A percentile compares a stretch with the other conserved stretches of the same genome.
Evolutionary conservation across 495 filamentous ascomycete genomes (phyloP).

Genomic region (Xylona heveae): DNA sequence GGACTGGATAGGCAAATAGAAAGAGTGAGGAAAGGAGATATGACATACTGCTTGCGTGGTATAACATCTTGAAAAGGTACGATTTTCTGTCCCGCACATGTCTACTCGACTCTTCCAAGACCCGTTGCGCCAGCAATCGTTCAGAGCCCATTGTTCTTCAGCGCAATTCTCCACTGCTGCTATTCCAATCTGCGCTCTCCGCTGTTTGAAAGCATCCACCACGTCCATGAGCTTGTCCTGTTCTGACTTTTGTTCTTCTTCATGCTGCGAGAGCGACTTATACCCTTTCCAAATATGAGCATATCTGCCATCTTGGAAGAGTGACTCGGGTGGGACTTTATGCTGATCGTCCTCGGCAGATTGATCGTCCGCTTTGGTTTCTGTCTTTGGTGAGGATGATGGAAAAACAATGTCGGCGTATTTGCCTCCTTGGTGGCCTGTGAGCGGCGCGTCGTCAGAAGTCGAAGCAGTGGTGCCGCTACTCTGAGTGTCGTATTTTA

Average conservation of each 20-base stretch:
- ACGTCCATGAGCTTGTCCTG: slow-evolving; percentile 55
- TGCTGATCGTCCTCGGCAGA: slow-evolving; percentile 3
- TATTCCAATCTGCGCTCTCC: slow-evolving; percentile 50
- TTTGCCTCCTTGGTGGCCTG: slow-evolving; percentile 7
- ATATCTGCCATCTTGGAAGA: slow-evolving; percentile 69
- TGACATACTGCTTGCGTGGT: slow-evolving; percentile 49
- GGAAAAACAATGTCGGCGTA: slow-evolving; percentile 7
- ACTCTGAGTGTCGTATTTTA: slow-evolving; percentile 47
- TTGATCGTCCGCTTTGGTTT: slow-evolving; percentile 3
- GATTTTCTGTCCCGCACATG: slow-evolving; percentile 54
- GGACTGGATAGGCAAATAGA: background rate
- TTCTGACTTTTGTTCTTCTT: slow-evolving; percentile 41
- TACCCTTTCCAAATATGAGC: slow-evolving; percentile 87
- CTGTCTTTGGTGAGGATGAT: slow-evolving; percentile 10
- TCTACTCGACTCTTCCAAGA: slow-evolving; percentile 34
- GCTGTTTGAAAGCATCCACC: slow-evolving; percentile 64
- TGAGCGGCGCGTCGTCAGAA: slow-evolving; percentile 7
- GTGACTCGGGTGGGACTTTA: slow-evolving; percentile 27
- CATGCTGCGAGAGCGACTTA: slow-evolving; percentile 38
- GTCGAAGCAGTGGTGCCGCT: slow-evolving; percentile 8
- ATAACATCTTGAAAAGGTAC: slow-evolving; percentile 58
- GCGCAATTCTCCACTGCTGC: slow-evolving; percentile 90
- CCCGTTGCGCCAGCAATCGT: slow-evolving; percentile 53
- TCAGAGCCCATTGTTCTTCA: slow-evolving; percentile 54
- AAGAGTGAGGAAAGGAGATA: background rate